phyloP scores from a whole-genome alignment of 192 early-diverging fungal species.

The Paraglomus occultum region DNA sequence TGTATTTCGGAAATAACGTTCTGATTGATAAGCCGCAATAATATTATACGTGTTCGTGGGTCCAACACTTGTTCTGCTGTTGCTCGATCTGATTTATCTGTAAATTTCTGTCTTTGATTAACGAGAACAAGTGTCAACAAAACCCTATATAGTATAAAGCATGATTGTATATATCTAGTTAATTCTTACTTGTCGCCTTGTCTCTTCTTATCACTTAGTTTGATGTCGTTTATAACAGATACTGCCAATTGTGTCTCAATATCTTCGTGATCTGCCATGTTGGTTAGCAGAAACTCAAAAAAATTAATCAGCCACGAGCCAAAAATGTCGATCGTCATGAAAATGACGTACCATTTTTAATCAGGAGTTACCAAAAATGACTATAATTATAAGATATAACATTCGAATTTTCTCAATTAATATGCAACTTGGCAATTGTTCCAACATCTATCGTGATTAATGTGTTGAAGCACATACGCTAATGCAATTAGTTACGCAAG shows the following conservation, averaged over 20 bases:
- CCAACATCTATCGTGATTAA: no score
- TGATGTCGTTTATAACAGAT: slow-evolving; percentile 54
- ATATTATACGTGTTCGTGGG: slow-evolving; percentile 95
- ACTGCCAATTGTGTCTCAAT: slow-evolving; percentile 29
- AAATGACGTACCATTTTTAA: no score
- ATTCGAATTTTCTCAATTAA: no score
- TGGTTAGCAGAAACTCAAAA: no score
- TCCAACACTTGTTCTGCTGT: slow-evolving; percentile 97
- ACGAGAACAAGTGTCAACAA: neutral
- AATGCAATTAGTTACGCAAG: no score
- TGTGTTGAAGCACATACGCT: no score
- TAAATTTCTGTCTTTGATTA: slow-evolving; percentile 37
- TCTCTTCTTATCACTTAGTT: slow-evolving; percentile 59
- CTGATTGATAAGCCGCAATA: slow-evolving; percentile 93
- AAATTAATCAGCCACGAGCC: no score
- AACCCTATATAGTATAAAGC: neutral
- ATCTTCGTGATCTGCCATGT: no score
- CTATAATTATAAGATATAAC: no score
- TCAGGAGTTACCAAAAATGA: no score
- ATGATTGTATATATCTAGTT: neutral
- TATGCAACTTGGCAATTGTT: no score
- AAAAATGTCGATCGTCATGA: no score
- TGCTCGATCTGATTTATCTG: slow-evolving; percentile 92
- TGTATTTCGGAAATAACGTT: slow-evolving; percentile 91
- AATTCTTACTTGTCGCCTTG: slow-evolving; percentile 54